Conservation (phyloP, 257 asterid genomes). For the Marsdenia floribunda region DNA sequence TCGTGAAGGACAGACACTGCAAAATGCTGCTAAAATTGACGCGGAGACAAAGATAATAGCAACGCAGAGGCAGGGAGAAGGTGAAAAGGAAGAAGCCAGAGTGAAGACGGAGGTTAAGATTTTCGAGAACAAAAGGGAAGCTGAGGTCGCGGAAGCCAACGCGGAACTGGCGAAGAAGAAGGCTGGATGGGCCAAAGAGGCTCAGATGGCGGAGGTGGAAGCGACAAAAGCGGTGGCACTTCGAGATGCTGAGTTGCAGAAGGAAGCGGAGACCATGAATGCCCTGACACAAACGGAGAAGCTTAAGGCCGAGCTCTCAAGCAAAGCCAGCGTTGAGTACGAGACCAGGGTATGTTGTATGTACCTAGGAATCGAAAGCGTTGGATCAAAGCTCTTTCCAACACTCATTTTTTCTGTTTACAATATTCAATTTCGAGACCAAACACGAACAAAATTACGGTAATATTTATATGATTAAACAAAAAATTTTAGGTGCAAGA, state of each 20-base stretch:
- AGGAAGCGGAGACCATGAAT: slow-evolving; percentile 55
- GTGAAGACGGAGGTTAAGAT: slow-evolving; percentile 49
- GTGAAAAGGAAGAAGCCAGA: slow-evolving; percentile 47
- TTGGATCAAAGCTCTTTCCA: no score
- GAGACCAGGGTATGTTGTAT: slow-evolving; percentile 58
- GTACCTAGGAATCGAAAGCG: no score
- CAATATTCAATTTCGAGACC: no score
- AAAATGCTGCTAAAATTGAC: slow-evolving; percentile 56
- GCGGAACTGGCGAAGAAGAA: slow-evolving; percentile 52
- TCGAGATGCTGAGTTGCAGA: slow-evolving; percentile 56
- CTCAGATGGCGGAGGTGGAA: slow-evolving; percentile 56
- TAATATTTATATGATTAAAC: no score
- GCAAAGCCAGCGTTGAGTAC: slow-evolving; percentile 56
- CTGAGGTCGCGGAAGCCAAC: slow-evolving; percentile 59
- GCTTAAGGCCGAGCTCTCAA: slow-evolving; percentile 51
- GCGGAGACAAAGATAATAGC: slow-evolving; percentile 59
- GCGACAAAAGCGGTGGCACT: slow-evolving; percentile 54
- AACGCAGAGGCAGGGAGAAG: slow-evolving; percentile 52
- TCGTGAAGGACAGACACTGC: slow-evolving; percentile 46
- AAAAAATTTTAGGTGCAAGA: slow-evolving; percentile 43
- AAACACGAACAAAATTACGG: no score
- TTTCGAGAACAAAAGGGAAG: slow-evolving; percentile 48
- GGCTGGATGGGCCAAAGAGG: slow-evolving; percentile 58
- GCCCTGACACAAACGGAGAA: slow-evolving; percentile 47
- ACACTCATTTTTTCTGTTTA: no score